Base-by-base conservation (phyloP, 2,329 filamentous ascomycete genomes). In the Penicillium sp. region DNA sequence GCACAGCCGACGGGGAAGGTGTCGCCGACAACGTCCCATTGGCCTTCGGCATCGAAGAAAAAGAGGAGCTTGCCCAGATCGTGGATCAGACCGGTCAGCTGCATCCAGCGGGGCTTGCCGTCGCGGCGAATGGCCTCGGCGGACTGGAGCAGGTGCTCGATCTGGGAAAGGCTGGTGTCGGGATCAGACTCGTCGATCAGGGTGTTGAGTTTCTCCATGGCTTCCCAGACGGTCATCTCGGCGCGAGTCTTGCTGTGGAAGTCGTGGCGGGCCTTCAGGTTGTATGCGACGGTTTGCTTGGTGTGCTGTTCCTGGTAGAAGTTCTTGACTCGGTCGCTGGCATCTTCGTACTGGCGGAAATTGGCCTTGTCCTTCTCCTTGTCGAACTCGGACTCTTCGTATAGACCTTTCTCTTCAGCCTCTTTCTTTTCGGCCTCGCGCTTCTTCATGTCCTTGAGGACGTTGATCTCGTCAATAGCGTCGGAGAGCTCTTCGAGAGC, bases 121-220 rank as follows among this genome's bases (percentile, higher is more conserved):
- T 96, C 92, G 49, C 89, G 86, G 31, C 91, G 89, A 72, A 96
- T 94, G 15, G 91, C 92, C 77, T 96, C 92, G 53, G 92, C 92
- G 19, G 89, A 88, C 75, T 96, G 92, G 17, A 96, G 84, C 31
- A 96, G 83, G 76, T 96, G 92, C 77, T 95, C 89, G 72, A 96
- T 95, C 79, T 96, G 92, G 29, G 86, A 89, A 62, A 96, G 86
- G 48, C 85, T 86, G 46, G 92, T 96, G 78, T 96, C 91, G 1
- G 92, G 92, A 78, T 96, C 92, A 21, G 88, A 92, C 77, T 95
- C 90, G 77, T 96, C 92, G 74, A 96, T 89, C 52, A 96, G 84
- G 0, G 89, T 91, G 82, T 96, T 91, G 70, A 96, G 87, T 77
- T 91, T 93, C 83, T 95, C 90, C 78, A 96, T 94, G 21, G 92